Percentiles rank a stretch among this genome's conserved stretches.
These are phyloP conservation scores for Anacardium occidentale DNA, from an alignment of 345 rosid genomes.

Conservation along the genomic window DNA sequence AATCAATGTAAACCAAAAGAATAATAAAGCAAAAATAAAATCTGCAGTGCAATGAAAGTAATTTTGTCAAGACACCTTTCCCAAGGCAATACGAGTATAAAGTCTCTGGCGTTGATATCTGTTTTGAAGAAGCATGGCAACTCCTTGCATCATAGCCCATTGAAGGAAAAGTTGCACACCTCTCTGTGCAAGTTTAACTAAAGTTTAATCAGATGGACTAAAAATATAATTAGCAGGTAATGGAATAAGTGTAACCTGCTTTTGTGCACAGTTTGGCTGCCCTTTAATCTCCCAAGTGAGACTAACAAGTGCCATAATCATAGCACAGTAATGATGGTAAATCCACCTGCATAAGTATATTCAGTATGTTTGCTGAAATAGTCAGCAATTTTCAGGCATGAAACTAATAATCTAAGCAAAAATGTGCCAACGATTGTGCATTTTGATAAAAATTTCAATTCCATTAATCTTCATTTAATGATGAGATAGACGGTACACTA, in stretches of 20 bases:
- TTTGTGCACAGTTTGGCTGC: constrained; percentile 87
- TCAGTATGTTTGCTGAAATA: constrained; percentile 13
- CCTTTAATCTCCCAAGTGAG: constrained; percentile 99
- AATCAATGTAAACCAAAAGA: constrained; percentile 16
- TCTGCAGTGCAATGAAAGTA: constrained; percentile 13
- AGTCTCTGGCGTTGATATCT: constrained; percentile 99
- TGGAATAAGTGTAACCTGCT: constrained; percentile 60
- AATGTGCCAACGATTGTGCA: not conserved
- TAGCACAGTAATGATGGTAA: constrained; percentile 95
- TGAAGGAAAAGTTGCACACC: constrained; percentile 97
- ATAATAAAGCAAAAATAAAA: not conserved
- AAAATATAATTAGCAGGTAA: constrained; percentile 14
- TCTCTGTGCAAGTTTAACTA: constrained; percentile 53
- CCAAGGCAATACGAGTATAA: constrained; percentile 95
- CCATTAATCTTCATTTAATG: not conserved
- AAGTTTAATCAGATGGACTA: constrained; percentile 12
- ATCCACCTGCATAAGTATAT: constrained; percentile 79
- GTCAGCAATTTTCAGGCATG: not conserved
- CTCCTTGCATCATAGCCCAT: constrained; percentile 99
- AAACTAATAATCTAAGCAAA: constrained; percentile 7
- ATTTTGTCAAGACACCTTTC: constrained; percentile 58
- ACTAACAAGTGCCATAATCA: constrained; percentile 96
- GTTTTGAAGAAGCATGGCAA: constrained; percentile 97
- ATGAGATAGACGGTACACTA: not conserved
- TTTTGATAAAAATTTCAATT: constrained; percentile 7